Evolutionary conservation across 1,139 yeast genomes (phyloP).

Genomic region (Kodamaea sp.): DNA sequence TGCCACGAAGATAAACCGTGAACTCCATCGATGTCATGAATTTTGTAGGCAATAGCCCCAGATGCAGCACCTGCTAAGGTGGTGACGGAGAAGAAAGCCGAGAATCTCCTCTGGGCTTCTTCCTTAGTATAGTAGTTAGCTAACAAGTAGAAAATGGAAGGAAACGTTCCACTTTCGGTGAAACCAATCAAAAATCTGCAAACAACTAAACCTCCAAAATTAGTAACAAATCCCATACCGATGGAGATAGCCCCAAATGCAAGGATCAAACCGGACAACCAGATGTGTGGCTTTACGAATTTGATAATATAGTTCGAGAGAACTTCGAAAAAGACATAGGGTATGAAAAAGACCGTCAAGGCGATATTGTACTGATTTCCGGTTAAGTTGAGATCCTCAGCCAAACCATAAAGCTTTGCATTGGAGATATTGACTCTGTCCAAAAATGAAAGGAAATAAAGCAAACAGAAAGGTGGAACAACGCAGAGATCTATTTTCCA

Average conservation of each 20-base stretch:
- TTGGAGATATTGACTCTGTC: slow-evolving; percentile 77
- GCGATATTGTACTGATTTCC: slow-evolving; percentile 67
- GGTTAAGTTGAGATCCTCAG: slow-evolving; percentile 47
- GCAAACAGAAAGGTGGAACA: slow-evolving; percentile 68
- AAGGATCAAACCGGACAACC: slow-evolving; percentile 58
- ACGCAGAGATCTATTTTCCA: slow-evolving; percentile 65
- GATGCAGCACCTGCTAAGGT: slow-evolving; percentile 44
- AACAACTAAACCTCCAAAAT: slow-evolving; percentile 57
- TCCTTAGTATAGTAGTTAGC: slow-evolving; percentile 55
- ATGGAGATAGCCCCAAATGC: slow-evolving; percentile 64
- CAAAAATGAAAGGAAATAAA: slow-evolving; percentile 67
- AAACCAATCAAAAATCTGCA: slow-evolving; percentile 66
- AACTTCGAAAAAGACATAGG: slow-evolving; percentile 67
- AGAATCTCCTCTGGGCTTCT: slow-evolving; percentile 70
- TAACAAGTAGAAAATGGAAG: slow-evolving; percentile 69
- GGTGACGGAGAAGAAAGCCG: slow-evolving; percentile 58
- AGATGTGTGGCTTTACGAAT: slow-evolving; percentile 60
- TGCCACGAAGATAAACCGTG: slow-evolving; percentile 59
- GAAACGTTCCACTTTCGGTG: slow-evolving; percentile 71
- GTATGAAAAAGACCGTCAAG: slow-evolving; percentile 69
- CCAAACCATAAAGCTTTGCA: slow-evolving; percentile 69
- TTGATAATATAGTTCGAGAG: slow-evolving; percentile 66
- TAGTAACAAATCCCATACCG: slow-evolving; percentile 65
- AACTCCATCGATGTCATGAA: slow-evolving; percentile 38
- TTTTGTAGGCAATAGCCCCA: slow-evolving; percentile 45